A percentile compares a stretch with the other conserved stretches of the same genome.
Conservation (phyloP, 2,329 filamentous ascomycete species). For the Lecanicillium sp. region DNA sequence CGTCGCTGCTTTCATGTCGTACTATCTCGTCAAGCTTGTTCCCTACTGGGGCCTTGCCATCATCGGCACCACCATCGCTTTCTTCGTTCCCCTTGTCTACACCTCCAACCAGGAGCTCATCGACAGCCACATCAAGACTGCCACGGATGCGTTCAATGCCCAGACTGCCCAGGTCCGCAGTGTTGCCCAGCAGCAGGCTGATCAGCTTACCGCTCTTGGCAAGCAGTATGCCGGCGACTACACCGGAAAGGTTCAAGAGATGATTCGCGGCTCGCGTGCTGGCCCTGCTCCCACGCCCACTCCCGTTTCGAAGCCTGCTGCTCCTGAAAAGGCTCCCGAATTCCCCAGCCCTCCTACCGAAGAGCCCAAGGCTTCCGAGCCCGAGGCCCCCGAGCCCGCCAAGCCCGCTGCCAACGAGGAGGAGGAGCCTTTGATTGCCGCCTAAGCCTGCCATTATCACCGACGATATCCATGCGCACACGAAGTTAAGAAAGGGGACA, state of each 20-base stretch:
- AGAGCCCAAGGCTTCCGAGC: slow-evolving; percentile 20
- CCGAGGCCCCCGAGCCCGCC: slow-evolving; percentile 13
- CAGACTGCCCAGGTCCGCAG: slow-evolving; percentile 56
- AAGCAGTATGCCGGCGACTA: slow-evolving; percentile 64
- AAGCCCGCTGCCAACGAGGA: slow-evolving; percentile 5
- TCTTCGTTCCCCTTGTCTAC: slow-evolving; percentile 57
- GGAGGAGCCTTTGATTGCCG: slow-evolving; percentile 16
- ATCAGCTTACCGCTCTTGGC: slow-evolving; percentile 52
- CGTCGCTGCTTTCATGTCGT: slow-evolving; percentile 53
- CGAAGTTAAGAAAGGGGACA: neutral
- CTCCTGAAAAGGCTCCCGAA: slow-evolving; percentile 20
- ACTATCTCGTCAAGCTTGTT: slow-evolving; percentile 61
- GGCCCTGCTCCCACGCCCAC: slow-evolving; percentile 30
- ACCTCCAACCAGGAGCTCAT: slow-evolving; percentile 62
- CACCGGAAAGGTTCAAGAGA: slow-evolving; percentile 57
- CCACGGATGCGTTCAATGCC: slow-evolving; percentile 47
- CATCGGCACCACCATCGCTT: slow-evolving; percentile 48
- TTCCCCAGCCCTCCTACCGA: slow-evolving; percentile 29
- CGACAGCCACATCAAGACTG: slow-evolving; percentile 52
- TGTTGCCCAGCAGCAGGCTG: slow-evolving; percentile 55
- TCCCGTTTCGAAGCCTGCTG: slow-evolving; percentile 11
- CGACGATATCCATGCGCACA: slow-evolving; percentile 9
- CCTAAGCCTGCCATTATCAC: slow-evolving; percentile 8
- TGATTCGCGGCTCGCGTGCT: slow-evolving; percentile 43
- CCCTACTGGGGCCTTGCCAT: slow-evolving; percentile 62